Conservation (phyloP, 169 alveolate genomes). For the Cryptosporidium meleagridis region DNA sequence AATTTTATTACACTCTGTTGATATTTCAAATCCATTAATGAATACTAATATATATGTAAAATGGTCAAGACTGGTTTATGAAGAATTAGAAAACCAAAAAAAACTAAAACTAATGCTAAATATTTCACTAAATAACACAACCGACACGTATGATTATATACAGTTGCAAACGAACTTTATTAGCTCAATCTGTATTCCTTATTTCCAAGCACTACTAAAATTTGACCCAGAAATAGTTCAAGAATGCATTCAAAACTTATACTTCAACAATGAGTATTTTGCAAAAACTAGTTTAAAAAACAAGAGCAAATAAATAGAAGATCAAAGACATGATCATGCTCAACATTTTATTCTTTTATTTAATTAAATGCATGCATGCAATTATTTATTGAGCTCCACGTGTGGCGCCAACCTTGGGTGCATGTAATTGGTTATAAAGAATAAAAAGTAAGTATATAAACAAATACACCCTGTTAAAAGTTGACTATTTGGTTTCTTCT, state of each 20-base stretch:
- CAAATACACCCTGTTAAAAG: constrained; percentile 7
- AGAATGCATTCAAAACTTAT: constrained; percentile 56
- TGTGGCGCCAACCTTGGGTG: constrained; percentile 29
- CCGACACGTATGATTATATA: background rate
- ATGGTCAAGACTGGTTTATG: constrained; percentile 41
- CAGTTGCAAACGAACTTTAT: constrained; percentile 3
- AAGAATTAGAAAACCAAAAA: constrained; percentile 27
- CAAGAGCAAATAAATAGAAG: background rate
- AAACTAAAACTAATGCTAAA: constrained; percentile 14
- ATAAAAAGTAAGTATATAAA: background rate
- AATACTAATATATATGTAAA: constrained; percentile 24
- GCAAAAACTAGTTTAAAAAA: background rate
- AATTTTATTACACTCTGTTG: constrained; percentile 36
- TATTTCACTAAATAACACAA: background rate
- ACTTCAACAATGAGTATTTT: constrained; percentile 15
- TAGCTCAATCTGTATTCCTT: constrained; percentile 7
- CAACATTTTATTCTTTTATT: background rate
- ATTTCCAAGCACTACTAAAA: constrained; percentile 3
- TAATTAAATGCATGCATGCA: constrained; percentile 20
- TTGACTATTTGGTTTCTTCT: background rate
- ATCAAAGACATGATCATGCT: background rate
- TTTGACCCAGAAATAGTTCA: constrained; percentile 33
- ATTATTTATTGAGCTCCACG: background rate
- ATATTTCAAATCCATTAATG: constrained; percentile 63
- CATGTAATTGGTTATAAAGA: background rate